Base-by-base conservation (phyloP, 2,329 filamentous ascomycete species). In the Phaeosphaeriaceae sp. region DNA sequence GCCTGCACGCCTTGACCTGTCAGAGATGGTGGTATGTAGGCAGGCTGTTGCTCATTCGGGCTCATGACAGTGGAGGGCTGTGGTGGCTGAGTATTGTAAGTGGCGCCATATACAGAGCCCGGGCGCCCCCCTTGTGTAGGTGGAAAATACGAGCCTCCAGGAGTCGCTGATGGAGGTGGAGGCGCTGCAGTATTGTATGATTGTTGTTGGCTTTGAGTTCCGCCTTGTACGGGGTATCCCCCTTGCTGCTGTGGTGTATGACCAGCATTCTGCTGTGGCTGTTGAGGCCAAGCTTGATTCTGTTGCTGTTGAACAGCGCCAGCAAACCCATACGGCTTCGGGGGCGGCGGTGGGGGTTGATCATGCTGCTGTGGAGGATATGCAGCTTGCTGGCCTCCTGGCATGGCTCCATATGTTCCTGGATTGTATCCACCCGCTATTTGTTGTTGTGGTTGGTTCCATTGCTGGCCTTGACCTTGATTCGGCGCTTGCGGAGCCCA, bases 291-390 rank as follows among this genome's bases (percentile, higher is more conserved):
- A 56, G 46, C 56, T 46, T 54, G 50, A 32, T 61, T 61, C 21
- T 63, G 65, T 35, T 65, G 63, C 22, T 66, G 52, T 28, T 74
- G 71, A 9, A 69, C 63, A 30, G 68, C 67, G 35, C 66, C 67
- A 56, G 69, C 67, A 54, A 76, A 76, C 44, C 71, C 70, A 32
- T 71, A 62, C 10, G 73, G 73, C 66, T 78, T 78, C 13, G 75
- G 75, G 8, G 75, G 75, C 9, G 75, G 74, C n/a, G 74, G 74
- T 52, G 75, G 75, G 44, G 75, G 73, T 22, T 69, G 55, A 50
- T 76, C 72, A 10, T 70, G 64, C 35, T 67, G 66, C 32, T 73
- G 73, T 40, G 59, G 63, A 22, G 62, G 58, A 52, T 74, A 72
- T 22, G 61, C 54, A 19, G 55, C 50, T 43, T 55, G 63, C 5